Evolutionary conservation across 352 stramenopile species (phyloP).

Genomic region (Globisporangium nodosum): DNA sequence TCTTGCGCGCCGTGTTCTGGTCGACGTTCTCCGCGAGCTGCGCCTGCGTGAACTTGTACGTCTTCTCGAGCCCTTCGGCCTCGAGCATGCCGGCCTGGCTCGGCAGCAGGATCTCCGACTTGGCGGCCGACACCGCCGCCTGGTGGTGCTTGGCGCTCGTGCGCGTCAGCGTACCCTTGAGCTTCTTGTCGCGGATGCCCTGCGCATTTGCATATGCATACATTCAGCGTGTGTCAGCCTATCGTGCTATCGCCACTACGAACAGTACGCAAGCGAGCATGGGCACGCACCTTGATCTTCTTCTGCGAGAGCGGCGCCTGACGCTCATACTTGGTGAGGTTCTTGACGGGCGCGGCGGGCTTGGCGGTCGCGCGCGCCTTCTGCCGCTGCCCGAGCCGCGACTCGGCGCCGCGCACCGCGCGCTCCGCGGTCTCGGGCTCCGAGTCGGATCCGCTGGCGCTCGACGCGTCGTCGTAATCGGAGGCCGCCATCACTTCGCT

Average conservation of each 20-base stretch:
- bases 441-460: slow-evolving; percentile 41
- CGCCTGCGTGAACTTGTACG: slow-evolving; percentile 93
- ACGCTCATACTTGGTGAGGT: slow-evolving; percentile 74
- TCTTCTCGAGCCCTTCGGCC: slow-evolving; percentile 95
- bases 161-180: slow-evolving; percentile 62
- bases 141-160: slow-evolving; percentile 80
- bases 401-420: slow-evolving; percentile 49
- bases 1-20: slow-evolving; percentile 92
- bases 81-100: slow-evolving; percentile 86
- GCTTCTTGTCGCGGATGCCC: slow-evolving; percentile 87
- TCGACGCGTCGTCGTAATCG: slow-evolving; percentile 30
- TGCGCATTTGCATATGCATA: slow-evolving; percentile 1
- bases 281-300: slow-evolving; percentile 35
- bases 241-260: not conserved
- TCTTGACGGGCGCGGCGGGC: slow-evolving; percentile 33
- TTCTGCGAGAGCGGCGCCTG: slow-evolving; percentile 45
- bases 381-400: slow-evolving; percentile 40
- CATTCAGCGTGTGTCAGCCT: too few relatives aligned
- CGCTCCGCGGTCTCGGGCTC: slow-evolving; percentile 56
- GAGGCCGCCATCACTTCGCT: slow-evolving; percentile 17
- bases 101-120: slow-evolving; percentile 89
- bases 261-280: not conserved
- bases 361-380: slow-evolving; percentile 14
- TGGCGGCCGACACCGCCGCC: slow-evolving; percentile 81
- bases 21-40: slow-evolving; percentile 87